These are phyloP conservation scores for Arthrocladium fulminans DNA, from an alignment of 2,329 filamentous ascomycete genomes.

Conservation along the genomic window DNA sequence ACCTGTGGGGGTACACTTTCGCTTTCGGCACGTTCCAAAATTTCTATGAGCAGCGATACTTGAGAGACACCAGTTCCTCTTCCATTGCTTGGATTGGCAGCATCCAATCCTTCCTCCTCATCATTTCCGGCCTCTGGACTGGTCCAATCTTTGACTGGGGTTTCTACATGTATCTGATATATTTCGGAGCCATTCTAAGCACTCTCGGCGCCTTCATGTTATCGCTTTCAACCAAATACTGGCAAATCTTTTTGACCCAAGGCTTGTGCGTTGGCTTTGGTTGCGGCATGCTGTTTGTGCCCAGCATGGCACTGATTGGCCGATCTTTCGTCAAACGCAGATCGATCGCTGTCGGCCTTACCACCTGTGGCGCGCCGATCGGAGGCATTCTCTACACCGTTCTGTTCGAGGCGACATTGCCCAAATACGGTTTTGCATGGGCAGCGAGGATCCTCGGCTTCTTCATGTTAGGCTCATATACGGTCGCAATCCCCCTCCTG, in stretches of 20 bases:
- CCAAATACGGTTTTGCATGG: constrained; percentile 41
- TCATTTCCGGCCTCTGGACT: constrained; percentile 76
- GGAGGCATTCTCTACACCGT: constrained; percentile 61
- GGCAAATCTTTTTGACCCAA: constrained; percentile 77
- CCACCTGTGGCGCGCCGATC: constrained; percentile 49
- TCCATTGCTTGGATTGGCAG: constrained; percentile 82
- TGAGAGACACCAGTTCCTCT: constrained; percentile 58
- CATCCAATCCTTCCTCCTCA: constrained; percentile 71
- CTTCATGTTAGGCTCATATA: constrained; percentile 26
- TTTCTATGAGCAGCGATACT: constrained; percentile 64
- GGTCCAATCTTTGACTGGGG: constrained; percentile 82
- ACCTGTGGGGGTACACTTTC: constrained; percentile 21
- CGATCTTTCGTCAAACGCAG: constrained; percentile 19
- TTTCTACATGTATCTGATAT: constrained; percentile 65
- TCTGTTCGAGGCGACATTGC: constrained; percentile 39
- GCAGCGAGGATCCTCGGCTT: constrained; percentile 40
- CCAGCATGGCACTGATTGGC: constrained; percentile 47
- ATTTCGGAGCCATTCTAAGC: constrained; percentile 55
- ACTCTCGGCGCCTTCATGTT: constrained; percentile 58
- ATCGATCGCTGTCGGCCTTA: constrained; percentile 20
- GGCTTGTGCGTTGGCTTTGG: constrained; percentile 67
- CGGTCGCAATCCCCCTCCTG: constrained; percentile 24
- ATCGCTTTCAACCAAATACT: constrained; percentile 66
- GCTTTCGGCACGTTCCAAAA: constrained; percentile 62
- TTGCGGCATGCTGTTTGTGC: constrained; percentile 73